These are phyloP conservation scores for Xylaria hypoxylon DNA, from an alignment of 2,329 filamentous ascomycete species.

Conservation along the genomic window DNA sequence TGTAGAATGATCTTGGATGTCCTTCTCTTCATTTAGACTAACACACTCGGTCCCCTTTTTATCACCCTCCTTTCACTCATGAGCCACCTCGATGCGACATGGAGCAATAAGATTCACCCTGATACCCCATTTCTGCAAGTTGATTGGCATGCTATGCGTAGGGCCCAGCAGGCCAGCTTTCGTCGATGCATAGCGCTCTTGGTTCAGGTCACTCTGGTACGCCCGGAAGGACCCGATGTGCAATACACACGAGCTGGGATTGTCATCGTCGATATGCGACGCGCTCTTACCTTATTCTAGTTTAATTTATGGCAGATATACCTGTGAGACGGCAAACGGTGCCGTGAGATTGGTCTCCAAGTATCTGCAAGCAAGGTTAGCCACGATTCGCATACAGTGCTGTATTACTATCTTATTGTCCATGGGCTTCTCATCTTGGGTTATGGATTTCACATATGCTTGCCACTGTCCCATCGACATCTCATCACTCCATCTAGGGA, in stretches of 20 bases:
- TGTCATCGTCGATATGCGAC: not conserved
- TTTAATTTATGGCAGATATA: not conserved
- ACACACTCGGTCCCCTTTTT: too few relatives aligned
- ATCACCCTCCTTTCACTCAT: constrained; percentile 14
- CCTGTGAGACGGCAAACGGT: not conserved
- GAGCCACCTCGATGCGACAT: constrained; percentile 3
- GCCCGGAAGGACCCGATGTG: not conserved
- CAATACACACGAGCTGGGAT: not conserved
- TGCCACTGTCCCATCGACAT: not conserved
- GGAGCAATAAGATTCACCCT: constrained; percentile 8
- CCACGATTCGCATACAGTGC: not conserved
- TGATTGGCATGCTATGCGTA: constrained; percentile 16
- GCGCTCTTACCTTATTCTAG: not conserved
- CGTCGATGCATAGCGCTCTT: not conserved
- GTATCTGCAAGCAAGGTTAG: not conserved
- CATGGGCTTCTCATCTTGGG: too few relatives aligned
- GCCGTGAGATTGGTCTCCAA: not conserved
- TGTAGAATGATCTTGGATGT: too few relatives aligned
- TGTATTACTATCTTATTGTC: not conserved
- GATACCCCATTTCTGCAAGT: constrained; percentile 5
- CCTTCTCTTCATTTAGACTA: too few relatives aligned
- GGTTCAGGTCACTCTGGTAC: not conserved
- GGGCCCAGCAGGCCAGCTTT: not conserved
- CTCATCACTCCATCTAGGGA: not conserved
- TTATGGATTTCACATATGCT: not conserved